Evolutionary conservation across 2,329 filamentous ascomycete genomes (phyloP), one percentile per base, ranked within the genome.

Genomic region (Arthrobotrys pseudoclavata): DNA sequence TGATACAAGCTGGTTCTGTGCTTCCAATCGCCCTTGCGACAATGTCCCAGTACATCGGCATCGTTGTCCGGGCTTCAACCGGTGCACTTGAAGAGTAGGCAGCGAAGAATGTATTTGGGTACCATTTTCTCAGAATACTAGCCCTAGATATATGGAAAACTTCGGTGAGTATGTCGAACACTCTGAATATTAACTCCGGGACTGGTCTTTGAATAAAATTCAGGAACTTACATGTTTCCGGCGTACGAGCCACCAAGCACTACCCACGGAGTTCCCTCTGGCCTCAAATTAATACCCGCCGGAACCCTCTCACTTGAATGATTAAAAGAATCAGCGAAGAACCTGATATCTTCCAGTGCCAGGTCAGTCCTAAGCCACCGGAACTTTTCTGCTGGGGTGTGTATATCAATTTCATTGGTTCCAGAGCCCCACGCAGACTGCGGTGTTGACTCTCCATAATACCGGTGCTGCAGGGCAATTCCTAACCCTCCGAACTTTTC

Each of bases 31-130:
- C 86, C 10, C 83, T 84, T 79, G 85, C 85, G 1, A 88, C 81
- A 42, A 86, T 85, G 22, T 87, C 86, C 64, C 84, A 87, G 80
- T 87, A 88, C 22, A 84, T 81, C n/a, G 84, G 84, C 84, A 87
- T 86, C 71, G 87, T 84, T n/a, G 85, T 80, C 4, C 81, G 82
- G 1, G 86, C 86, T 79, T 88, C 82, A 0, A 87, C 84, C 0
- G 85, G 85, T 6, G 85, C 84, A 0, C 84, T 85, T 0, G 84
- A 84, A 1, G 84, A 82, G 77, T 80, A 85, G 0, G 84, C 81
- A 1, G 84, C 84, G 57, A 82, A 84, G 34, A 85, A 83, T 4
- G 82, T 84, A 1, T 85, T 83, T 1, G 84, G 84, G 61, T 85
- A 77, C 20, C 66, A 63, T 40, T 66, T 37, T 55, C 74, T 62